Evolutionary conservation across 2,329 filamentous ascomycete genomes (phyloP).

Genomic region (Xylaria digitata): DNA sequence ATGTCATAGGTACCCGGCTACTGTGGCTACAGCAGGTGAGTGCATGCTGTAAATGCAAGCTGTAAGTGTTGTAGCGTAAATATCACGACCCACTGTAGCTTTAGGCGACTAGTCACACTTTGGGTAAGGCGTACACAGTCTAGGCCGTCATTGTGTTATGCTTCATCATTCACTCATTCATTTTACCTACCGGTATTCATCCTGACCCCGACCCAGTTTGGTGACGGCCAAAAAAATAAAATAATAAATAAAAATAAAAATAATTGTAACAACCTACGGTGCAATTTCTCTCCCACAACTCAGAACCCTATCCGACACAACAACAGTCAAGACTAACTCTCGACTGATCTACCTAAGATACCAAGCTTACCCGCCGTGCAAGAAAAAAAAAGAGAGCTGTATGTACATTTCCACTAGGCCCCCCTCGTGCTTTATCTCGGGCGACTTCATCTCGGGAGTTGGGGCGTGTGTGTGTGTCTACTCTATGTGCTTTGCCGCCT

Average conservation of each 20-base stretch:
- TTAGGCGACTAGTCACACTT: constrained; percentile 12
- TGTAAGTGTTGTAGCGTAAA: constrained; percentile 8
- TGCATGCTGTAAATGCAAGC: too few species aligned
- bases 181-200: too few species aligned
- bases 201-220: constrained; percentile 20
- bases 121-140: constrained; percentile 15
- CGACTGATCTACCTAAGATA: not conserved
- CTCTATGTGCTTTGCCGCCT: not conserved
- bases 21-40: not conserved
- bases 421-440: constrained; percentile 17
- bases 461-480: constrained; percentile 2
- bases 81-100: constrained; percentile 25
- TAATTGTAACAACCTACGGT: constrained; percentile 4
- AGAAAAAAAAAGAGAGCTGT: not conserved
- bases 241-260: not conserved
- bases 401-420: not conserved
- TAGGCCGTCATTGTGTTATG: constrained; percentile 29
- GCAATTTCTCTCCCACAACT: constrained; percentile 27
- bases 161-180: constrained; percentile 17
- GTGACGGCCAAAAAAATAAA: constrained; percentile 2
- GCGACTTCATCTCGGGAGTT: constrained; percentile 18
- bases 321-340: not conserved
- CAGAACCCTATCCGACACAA: constrained; percentile 30
- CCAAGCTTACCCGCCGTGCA: not conserved
- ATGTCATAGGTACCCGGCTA: constrained; percentile 18